Base-by-base conservation (phyloP, 768 basidiomycete species). In the Floccularia luteovirens region DNA sequence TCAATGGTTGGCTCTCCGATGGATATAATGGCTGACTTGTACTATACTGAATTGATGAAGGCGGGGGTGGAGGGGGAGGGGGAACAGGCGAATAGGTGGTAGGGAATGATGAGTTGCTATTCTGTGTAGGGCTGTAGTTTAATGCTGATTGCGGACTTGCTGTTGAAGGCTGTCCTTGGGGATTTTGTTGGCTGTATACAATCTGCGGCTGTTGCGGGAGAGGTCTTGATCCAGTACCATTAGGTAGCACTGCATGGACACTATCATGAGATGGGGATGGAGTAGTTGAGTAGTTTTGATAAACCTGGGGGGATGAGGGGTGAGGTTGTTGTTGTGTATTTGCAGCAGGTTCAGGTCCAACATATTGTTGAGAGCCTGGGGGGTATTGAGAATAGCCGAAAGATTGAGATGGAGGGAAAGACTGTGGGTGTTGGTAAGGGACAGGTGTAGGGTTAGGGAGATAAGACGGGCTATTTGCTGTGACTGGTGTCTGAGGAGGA, bases 201-300 rank as follows among this genome's bases (percentile, higher is more conserved):
- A 61, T 47, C 53, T 70, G 71, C 11, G 72, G 70, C 41, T 67
- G 67, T 38, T 55, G 63, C 19, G 72, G 71, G 19, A 72, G 52
- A 21, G 72, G 70, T 28, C 72, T 62, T 5, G 69, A 64, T n/a
- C n/a, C n/a, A n/a, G n/a, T n/a, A 48, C 51, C 56, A 51, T 50
- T 59, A 30, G 63, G 48, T 31, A 62, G 52, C 21, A 61, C 53
- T 14, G 63, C 41, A 12, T 45, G 43, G 4, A 48, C 20, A 22
- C 46, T 47, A 24, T 66, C 66, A 39, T 62, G 67, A 34, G 58
- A 53, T 24, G 56, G 61, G 37, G 61, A 56, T 24, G 60, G 50
- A n/a, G 53, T 48, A n/a, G 52, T 40, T 38, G 59, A 33, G 50
- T 64, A 64, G 31, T 48, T 50, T 43, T 53, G 57, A 43, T 56